Conservation (phyloP, 1,139 yeast species). For the Suhomyces panamericanus region DNA sequence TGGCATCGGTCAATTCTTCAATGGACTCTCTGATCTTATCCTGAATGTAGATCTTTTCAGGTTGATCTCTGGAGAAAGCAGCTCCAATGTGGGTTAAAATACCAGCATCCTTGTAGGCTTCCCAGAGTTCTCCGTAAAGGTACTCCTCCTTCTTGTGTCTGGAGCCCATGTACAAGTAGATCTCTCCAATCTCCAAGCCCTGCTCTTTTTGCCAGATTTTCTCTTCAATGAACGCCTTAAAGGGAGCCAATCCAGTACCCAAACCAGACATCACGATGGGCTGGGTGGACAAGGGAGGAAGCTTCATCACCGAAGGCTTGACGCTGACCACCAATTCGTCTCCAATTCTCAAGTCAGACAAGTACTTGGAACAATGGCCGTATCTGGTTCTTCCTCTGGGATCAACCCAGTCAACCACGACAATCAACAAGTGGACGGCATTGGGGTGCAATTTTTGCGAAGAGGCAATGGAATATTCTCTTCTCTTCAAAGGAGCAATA, state of each 20-base stretch:
- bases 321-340: conserved; percentile 90
- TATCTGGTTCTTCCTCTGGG: conserved; percentile 80
- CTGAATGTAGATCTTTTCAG: conserved; percentile 91
- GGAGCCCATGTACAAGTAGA: conserved; percentile 87
- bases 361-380: conserved; percentile 92
- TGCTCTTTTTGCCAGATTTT: conserved; percentile 90
- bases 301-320: conserved; percentile 95
- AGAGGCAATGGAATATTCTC: conserved; percentile 98
- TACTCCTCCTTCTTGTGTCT: conserved; percentile 96
- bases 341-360: conserved; percentile 77
- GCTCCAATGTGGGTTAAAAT: conserved; percentile 94
- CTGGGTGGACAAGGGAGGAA: conserved; percentile 82
- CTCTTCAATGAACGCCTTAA: conserved; percentile 96
- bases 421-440: conserved; percentile 87
- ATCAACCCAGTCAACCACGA: conserved; percentile 96
- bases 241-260: conserved; percentile 98
- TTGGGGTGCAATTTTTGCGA: conserved; percentile 91
- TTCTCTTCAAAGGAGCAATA: conserved; percentile 86
- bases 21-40: conserved; percentile 84
- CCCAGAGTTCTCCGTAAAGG: conserved; percentile 96
- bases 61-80: conserved; percentile 97
- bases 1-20: conserved; percentile 72
- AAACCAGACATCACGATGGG: conserved; percentile 97
- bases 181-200: conserved; percentile 87
- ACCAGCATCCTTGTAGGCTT: conserved; percentile 91